Evolutionary conservation across 768 basidiomycete genomes (phyloP).

Genomic region (Leccinum longicurvipes): DNA sequence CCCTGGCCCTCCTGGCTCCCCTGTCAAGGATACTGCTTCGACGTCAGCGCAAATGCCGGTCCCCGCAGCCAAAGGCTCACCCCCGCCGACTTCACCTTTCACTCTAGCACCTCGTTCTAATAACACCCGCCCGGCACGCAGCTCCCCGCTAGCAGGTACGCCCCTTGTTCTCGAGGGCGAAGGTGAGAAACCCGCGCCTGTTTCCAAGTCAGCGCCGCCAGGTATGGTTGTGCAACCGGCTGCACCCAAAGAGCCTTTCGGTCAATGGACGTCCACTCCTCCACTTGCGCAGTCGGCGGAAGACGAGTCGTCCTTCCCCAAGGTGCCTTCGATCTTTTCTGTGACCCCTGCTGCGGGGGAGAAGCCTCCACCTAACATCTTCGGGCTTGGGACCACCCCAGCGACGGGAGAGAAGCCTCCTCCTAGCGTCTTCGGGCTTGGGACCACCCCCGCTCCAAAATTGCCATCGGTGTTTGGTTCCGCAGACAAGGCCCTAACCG

Average conservation of each 20-base stretch:
- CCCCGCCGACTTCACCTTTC: conserved; percentile 35
- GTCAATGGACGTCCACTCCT: conserved; percentile 28
- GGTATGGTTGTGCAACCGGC: conserved; percentile 32
- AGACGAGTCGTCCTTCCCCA: conserved; percentile 35
- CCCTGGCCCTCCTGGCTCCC: conserved; percentile 61
- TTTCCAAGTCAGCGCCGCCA: conserved; percentile 21
- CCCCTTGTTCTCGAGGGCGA: conserved; percentile 46
- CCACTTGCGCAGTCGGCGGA: conserved; percentile 13
- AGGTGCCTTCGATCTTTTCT: conserved; percentile 48
- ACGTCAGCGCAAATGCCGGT: conserved; percentile 11
- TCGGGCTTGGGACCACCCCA: neutral
- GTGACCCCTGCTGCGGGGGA: conserved; percentile 22
- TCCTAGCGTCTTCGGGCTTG: too few species aligned
- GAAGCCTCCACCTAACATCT: neutral
- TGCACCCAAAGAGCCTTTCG: conserved; percentile 39
- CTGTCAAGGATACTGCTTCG: conserved; percentile 40
- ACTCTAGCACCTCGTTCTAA: conserved; percentile 48
- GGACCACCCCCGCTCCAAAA: neutral
- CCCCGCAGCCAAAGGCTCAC: conserved; percentile 16
- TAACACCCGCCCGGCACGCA: conserved; percentile 54
- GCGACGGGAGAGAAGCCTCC: too few species aligned
- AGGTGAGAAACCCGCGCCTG: conserved; percentile 9
- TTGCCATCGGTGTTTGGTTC: neutral
- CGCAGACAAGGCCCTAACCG: neutral
- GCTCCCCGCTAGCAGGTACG: conserved; percentile 68